Conservation (phyloP, 352 stramenopile genomes). For the Pythium pyrilobum region DNA sequence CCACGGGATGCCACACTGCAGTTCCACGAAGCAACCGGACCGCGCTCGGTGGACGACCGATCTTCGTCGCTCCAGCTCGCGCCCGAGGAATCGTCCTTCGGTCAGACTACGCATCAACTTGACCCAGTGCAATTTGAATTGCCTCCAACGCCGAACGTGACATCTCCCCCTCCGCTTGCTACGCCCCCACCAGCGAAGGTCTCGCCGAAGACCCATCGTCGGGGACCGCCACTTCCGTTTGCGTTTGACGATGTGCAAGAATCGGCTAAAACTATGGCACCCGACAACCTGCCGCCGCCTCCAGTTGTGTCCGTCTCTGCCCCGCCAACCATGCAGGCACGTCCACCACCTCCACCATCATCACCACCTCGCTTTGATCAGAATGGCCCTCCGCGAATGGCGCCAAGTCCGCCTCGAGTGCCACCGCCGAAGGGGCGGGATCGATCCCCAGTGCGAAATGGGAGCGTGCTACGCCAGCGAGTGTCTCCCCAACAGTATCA, state of each 20-base stretch:
- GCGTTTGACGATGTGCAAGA: neutral
- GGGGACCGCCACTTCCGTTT: slow-evolving; percentile 13
- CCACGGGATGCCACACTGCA: too few species aligned
- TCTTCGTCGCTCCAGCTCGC: too few species aligned
- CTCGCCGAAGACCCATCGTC: slow-evolving; percentile 2
- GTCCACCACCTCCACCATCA: neutral
- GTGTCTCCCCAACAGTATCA: slow-evolving; percentile 2
- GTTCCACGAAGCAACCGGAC: too few species aligned
- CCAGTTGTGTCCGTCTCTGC: neutral
- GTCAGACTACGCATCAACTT: neutral
- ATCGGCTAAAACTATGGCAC: neutral
- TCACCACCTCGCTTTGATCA: neutral
- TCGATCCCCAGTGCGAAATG: slow-evolving; percentile 14
- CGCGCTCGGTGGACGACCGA: too few species aligned
- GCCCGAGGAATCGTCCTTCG: too few species aligned
- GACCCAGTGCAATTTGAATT: neutral
- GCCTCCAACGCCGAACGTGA: too few species aligned
- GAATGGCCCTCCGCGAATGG: slow-evolving; percentile 1
- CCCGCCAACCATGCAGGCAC: neutral
- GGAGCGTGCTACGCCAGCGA: slow-evolving; percentile 10
- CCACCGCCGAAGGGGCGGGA: neutral
- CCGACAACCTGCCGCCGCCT: slow-evolving; percentile 2
- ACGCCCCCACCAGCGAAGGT: slow-evolving; percentile 1
- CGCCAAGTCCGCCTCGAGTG: slow-evolving; percentile 10
- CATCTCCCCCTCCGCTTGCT: neutral